Base-by-base conservation (phyloP, 176 grass and related monocot species). In the Ensete glaucum region DNA sequence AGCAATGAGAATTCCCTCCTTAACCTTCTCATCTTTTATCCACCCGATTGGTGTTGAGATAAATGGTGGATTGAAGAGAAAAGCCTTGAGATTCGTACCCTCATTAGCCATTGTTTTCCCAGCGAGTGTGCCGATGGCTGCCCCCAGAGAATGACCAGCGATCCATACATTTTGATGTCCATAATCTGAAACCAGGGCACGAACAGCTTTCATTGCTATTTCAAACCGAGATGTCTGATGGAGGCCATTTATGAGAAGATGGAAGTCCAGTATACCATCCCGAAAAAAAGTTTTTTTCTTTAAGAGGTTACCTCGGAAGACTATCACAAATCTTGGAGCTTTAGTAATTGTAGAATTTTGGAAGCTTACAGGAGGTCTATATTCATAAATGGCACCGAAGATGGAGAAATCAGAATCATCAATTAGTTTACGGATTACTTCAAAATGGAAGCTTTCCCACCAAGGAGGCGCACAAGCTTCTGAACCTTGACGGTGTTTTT, bases 1-100 rank as follows among this genome's bases (percentile, higher is more conserved):
- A 9, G 82, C 82, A 55, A 96, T 83, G 75, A 82, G 81, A 76
- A 96, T 50, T 53, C 82, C 82, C 50, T 82, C 25, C 81, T 74
- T 85, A 55, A 96, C 71, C 74, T 67, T 80, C 76, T n/a, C 9
- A 64, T 82, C 67, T 25, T 48, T 77, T 84, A 96, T 96, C 77
- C n/a, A 73, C 82, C 91, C 92, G 64, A 96, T 71, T 2, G 84
- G 84, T 16, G 52, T 75, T 7, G 86, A 85, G 55, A 85, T 7
- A 82, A 85, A 91, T 60, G 88, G 89, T 26, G 89, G 84, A 55
- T 96, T 89, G 77, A 96, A 96, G 62, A 96, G 86, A 76, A 91
- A 96, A 34, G 86, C 79, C 64, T 85, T 69, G n/a, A 96, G 68
- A 19, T 70, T 13, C 54, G 63, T 80, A 50, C 67, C 80, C 27